Evolutionary conservation across 495 filamentous ascomycete genomes (phyloP).

Genomic region (Aspergillus nidulans): DNA sequence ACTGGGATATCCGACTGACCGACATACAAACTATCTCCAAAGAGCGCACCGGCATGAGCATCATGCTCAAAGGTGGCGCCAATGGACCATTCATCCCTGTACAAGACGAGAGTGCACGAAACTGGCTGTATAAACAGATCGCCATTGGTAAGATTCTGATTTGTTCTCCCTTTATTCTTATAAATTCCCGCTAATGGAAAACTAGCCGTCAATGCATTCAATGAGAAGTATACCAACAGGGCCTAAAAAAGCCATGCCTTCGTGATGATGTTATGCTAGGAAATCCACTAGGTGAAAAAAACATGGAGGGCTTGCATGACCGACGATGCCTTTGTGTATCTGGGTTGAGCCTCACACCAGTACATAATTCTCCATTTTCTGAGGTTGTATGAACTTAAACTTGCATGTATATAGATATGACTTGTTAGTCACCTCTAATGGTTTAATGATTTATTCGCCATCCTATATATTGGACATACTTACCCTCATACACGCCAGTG

Average conservation of each 20-base stretch:
- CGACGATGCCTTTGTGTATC: not conserved
- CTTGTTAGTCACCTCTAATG: not conserved
- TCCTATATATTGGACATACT: too few relatives aligned
- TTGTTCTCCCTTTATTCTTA: not conserved
- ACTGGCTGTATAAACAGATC: conserved; percentile 79
- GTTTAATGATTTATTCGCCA: not conserved
- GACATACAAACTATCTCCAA: conserved; percentile 96
- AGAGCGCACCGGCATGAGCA: conserved; percentile 87
- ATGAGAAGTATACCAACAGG: conserved; percentile 57
- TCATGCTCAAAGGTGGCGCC: conserved; percentile 80
- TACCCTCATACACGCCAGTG: too few relatives aligned
- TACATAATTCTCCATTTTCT: not conserved
- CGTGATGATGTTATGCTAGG: conserved; percentile 5
- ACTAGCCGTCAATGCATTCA: conserved; percentile 63
- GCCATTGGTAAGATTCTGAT: conserved; percentile 44
- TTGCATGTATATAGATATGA: not conserved
- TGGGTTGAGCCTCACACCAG: not conserved
- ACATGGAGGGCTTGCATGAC: not conserved
- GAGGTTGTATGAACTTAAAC: not conserved
- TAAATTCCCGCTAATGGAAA: conserved; percentile 13
- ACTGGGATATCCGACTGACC: conserved; percentile 94
- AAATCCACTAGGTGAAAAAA: not conserved
- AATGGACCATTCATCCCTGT: conserved; percentile 96
- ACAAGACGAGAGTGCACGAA: conserved; percentile 77
- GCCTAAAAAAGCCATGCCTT: not conserved